phyloP scores from a whole-genome alignment of 495 filamentous ascomycete species.

The Lepraria neglecta region DNA sequence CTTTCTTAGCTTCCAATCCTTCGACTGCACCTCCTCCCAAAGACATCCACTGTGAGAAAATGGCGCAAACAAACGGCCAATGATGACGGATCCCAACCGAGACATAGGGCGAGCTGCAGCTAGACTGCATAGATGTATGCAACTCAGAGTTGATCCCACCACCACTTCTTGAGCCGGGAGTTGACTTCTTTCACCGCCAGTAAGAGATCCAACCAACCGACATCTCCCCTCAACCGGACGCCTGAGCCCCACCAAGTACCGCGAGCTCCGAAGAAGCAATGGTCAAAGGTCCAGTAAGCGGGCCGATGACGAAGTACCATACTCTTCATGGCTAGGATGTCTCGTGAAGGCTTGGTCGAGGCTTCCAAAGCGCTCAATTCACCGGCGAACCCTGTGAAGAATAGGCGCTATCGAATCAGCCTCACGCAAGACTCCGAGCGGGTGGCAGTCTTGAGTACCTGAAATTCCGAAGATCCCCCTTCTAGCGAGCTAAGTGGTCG shows the following conservation, averaged over 20 bases:
- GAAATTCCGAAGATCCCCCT: slow-evolving; percentile 9
- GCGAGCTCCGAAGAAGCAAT: background rate
- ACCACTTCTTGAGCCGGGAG: background rate
- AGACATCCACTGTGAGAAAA: too few species aligned
- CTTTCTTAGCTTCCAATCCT: too few species aligned
- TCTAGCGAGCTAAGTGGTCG: slow-evolving; percentile 13
- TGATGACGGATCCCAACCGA: too few species aligned
- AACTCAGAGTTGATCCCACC: too few species aligned
- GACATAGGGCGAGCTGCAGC: too few species aligned
- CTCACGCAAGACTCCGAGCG: slow-evolving; percentile 16
- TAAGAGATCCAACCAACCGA: background rate
- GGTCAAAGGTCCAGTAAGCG: slow-evolving; percentile 10
- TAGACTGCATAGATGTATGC: too few species aligned
- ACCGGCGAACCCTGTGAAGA: background rate
- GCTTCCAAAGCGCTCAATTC: slow-evolving; percentile 6
- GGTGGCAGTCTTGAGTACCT: slow-evolving; percentile 18
- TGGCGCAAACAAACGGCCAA: too few species aligned
- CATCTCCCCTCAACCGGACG: background rate
- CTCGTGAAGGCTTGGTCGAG: background rate
- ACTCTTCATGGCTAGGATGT: slow-evolving; percentile 5
- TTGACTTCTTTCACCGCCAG: background rate
- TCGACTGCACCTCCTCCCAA: too few species aligned
- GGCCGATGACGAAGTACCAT: slow-evolving; percentile 11
- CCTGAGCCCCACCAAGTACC: background rate
- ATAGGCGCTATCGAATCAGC: background rate